Base-by-base conservation (phyloP, 2,329 filamentous ascomycete species). In the Paecilomyces sp. region DNA sequence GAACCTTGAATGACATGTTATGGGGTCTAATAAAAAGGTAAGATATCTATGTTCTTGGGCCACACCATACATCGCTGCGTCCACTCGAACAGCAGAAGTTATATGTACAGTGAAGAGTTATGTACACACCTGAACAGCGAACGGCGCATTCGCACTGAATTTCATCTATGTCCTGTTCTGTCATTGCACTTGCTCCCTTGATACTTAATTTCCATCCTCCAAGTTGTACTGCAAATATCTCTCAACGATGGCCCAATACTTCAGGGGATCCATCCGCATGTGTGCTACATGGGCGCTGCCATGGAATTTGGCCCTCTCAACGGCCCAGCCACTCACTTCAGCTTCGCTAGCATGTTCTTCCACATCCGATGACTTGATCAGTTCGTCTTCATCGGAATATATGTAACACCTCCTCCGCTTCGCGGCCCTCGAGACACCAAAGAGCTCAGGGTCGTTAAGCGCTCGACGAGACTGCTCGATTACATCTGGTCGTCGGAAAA, bases 271-370 rank as follows among this genome's bases (percentile, higher is more conserved):
- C 2, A 60, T 60, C 60, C 66, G 70, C 74, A 77, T 76, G 68
- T 77, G 74, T 12, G 65, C 70, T 57, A 77, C 75, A 70, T 78
- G 76, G 50, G 67, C 64, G 28, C 73, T 68, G 0, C 67, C 72
- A n/a, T 64, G 56, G 55, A 77, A 77, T 60, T 68, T 68, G 58
- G 77, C 75, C 52, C 66, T 67, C 22, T 63, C 62, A 15, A 78
- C 76, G 11, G 56, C 28, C 63, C 71, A 74, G 1, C 71, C 70
- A 57, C 62, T 70, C 2, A 63, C 56, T 59, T 70, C 70, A 28
- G 75, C 70, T 12, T 71, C 62, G 8, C 55, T 58, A 1, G 72
- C 71, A 68, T 78, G 75, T 34, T 63, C 66, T 62, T 77, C 75
- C 7, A 76, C 71, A 62, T 76, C 71, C 51, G 62, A 62, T 63